A percentile compares a stretch with the other conserved stretches of the same genome.
These are phyloP conservation scores for Pseudogymnoascus sp. DNA, from an alignment of 2,329 filamentous ascomycete species.

Conservation along the genomic window DNA sequence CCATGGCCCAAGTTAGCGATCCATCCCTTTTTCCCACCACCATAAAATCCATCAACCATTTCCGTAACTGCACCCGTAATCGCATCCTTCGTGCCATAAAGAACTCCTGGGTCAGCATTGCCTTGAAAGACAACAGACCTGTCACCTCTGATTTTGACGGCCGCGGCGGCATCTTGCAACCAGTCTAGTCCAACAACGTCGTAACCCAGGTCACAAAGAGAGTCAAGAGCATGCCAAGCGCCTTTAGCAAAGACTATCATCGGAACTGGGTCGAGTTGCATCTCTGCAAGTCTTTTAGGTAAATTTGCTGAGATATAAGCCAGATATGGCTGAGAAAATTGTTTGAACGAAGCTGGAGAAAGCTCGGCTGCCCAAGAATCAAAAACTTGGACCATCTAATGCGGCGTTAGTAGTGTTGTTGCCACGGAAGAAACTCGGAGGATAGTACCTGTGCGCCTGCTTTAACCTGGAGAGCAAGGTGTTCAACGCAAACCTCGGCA, in stretches of 20 bases:
- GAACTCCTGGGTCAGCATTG: slow-evolving; percentile 86
- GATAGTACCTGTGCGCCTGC: slow-evolving; percentile 73
- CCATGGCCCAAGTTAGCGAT: slow-evolving; percentile 96
- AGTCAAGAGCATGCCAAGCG: slow-evolving; percentile 88
- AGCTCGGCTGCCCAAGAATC: slow-evolving; percentile 97
- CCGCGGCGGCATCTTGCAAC: slow-evolving; percentile 81
- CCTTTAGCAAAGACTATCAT: slow-evolving; percentile 99
- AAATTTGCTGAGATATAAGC: slow-evolving; percentile 74
- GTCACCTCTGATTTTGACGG: slow-evolving; percentile 68
- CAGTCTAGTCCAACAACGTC: slow-evolving; percentile 92
- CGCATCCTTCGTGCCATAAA: slow-evolving; percentile 74
- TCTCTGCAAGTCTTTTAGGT: slow-evolving; percentile 61
- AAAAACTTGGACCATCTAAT: slow-evolving; percentile 82
- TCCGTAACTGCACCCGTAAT: slow-evolving; percentile 76
- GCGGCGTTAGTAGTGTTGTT: background rate
- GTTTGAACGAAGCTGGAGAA: slow-evolving; percentile 71
- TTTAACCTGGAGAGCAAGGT: slow-evolving; percentile 82
- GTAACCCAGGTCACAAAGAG: slow-evolving; percentile 80
- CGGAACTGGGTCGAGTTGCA: slow-evolving; percentile 71
- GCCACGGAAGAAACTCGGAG: background rate
- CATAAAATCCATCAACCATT: slow-evolving; percentile 89
- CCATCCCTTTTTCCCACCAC: slow-evolving; percentile 76
- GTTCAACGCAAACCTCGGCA: slow-evolving; percentile 87
- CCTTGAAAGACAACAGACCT: slow-evolving; percentile 76
- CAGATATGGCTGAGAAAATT: slow-evolving; percentile 81